A percentile compares a stretch with the other conserved stretches of the same genome.
These are phyloP conservation scores for Acanthamoeba castellanii DNA, from an alignment of 208 protist species.

Conservation along the genomic window DNA sequence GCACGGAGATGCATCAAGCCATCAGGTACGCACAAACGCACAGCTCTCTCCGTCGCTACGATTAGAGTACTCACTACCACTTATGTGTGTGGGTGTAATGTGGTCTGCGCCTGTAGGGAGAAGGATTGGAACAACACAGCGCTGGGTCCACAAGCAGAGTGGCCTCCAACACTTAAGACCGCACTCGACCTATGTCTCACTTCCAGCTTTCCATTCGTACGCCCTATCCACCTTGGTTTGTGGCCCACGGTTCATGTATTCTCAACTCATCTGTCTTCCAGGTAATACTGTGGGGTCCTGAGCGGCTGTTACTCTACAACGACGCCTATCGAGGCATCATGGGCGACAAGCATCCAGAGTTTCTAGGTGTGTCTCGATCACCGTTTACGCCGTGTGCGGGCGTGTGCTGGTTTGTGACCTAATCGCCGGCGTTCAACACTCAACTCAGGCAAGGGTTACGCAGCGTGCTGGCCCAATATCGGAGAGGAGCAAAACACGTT, in stretches of 20 bases:
- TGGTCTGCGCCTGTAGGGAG: neutral
- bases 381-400: neutral
- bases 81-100: neutral
- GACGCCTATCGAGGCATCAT: conserved; percentile 1
- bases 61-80: neutral
- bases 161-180: neutral
- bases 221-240: neutral
- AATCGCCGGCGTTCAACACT: neutral
- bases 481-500: neutral
- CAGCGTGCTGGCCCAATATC: neutral
- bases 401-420: neutral
- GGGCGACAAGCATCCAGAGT: conserved; percentile 29
- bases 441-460: neutral
- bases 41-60: neutral
- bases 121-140: conserved; percentile 47
- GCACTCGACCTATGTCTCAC: conserved; percentile 20
- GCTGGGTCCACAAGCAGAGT: conserved; percentile 42
- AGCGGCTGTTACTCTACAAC: conserved; percentile 49
- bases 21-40: neutral
- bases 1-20: neutral
- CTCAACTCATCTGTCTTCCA: neutral
- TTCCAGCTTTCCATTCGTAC: conserved; percentile 30
- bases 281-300: conserved; percentile 53
- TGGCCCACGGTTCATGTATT: neutral
- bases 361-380: neutral